Base-by-base conservation (phyloP, 345 rosid genomes). In the Pistacia integerrima region DNA sequence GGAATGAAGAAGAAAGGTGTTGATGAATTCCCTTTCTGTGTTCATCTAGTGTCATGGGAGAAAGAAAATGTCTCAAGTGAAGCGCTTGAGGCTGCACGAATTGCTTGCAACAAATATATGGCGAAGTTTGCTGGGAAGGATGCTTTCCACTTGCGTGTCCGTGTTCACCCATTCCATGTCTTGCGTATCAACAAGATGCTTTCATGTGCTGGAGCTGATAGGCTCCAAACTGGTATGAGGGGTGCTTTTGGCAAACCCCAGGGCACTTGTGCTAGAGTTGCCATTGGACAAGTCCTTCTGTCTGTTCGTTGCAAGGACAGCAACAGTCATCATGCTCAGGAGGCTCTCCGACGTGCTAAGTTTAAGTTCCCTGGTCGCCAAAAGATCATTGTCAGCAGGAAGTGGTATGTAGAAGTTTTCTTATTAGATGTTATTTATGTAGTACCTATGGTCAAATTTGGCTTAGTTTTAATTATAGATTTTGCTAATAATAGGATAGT, bases 161-260 rank as follows among this genome's bases (percentile, higher is more conserved):
- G 93, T 64, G 96, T 91, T 64, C 96, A 91, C 74, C 93, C 93
- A 5, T 91, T 89, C 86, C 96, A 91, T 85, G 96, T 91, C 67
- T 46, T 91, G 71, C 87, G 96, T 41, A 91, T 91, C 80, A 91
- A 89, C 87, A 89, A 91, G 85, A 91, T 91, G 96, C 93, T 91
- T 81, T 91, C 96, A 0, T 89, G 96, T 81, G 96, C 96, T 64
- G 96, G 96, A 44, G 96, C 96, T 82, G 92, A 91, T 87, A 89
- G 96, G 87, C 93, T 91, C 33, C 96, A 91, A 79, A 91, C 93
- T 33, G 96, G 93, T 44, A 91, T 89, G 93, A 82, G 92, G 70
- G 96, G 96, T 75, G 96, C 96, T 73, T 91, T 89, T 20, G 96
- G 96, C 8, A 91, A 91, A 51, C 93, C 96, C 9, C 87, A 84